Conservation (phyloP, 2,329 filamentous ascomycete species). For the Trichoderma arundinaceum region DNA sequence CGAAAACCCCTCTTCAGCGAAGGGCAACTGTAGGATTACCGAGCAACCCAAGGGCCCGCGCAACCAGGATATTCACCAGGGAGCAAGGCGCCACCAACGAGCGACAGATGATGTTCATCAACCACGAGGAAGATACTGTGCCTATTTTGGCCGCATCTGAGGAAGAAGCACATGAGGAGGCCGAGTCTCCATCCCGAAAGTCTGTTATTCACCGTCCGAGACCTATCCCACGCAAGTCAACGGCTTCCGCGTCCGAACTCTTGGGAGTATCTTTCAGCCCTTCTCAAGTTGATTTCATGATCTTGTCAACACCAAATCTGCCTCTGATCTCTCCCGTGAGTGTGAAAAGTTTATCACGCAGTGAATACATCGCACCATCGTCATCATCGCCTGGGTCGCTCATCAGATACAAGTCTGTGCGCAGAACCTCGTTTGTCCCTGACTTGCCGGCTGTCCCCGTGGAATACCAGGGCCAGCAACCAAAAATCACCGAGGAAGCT, state of each 20-base stretch:
- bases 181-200: conserved; percentile 27
- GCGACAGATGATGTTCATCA: conserved; percentile 62
- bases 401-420: conserved; percentile 13
- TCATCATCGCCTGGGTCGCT: conserved; percentile 16
- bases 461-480: conserved; percentile 15
- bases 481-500: conserved; percentile 3
- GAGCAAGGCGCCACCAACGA: conserved; percentile 42
- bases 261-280: background rate
- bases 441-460: conserved; percentile 22
- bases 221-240: conserved; percentile 58
- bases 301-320: background rate
- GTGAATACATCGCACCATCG: conserved; percentile 2
- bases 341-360: conserved; percentile 19
- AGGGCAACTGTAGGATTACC: conserved; percentile 56
- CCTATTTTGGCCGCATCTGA: background rate
- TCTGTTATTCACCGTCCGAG: conserved; percentile 62
- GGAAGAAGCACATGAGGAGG: conserved; percentile 40
- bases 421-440: conserved; percentile 23
- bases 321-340: conserved; percentile 19
- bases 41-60: conserved; percentile 52
- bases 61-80: conserved; percentile 40
- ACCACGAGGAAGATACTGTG: conserved; percentile 52
- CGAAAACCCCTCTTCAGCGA: conserved; percentile 49
- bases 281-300: background rate
- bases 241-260: conserved; percentile 37